Evolutionary conservation across 2,329 filamentous ascomycete genomes (phyloP), one percentile per base, ranked within the genome.

Genomic region (Phialophora verrucosa): DNA sequence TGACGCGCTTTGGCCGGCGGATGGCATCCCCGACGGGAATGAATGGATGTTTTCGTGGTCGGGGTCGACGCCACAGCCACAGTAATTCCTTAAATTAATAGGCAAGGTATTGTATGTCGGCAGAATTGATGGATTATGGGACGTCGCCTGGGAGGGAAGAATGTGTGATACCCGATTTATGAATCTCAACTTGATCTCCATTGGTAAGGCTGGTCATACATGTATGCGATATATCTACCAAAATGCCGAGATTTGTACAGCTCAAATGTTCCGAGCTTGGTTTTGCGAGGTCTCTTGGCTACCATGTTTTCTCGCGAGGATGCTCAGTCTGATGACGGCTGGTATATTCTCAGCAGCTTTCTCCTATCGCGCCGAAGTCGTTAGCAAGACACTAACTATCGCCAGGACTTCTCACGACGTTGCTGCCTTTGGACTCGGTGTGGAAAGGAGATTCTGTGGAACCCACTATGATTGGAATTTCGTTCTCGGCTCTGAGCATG

Each of bases 381-480:
- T 7, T n/a, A 44, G 38, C 38, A 44, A n/a, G 38, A n/a, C 2
- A n/a, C 38, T 44, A n/a, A n/a, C 6, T n/a, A n/a, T 3, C 38
- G 17, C 14, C 14, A 42, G 35, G 14, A 3, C 32, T 12, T 12
- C 32, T 4, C 32, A 12, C 32, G 12, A 35, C 32, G 32, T 25
- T 32, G 47, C 31, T 49, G 47, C 2, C 2, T 25, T 81, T 80
- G 0, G 75, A 80, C 4, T 74, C 84, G 1, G 82, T 83, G 0
- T 84, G 82, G 23, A 25, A 25, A 25, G 23, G 23, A 25, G 23
- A 25, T 25, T 25, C 23, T 25, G 23, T 25, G 82, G 79, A 5
- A 66, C 71, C 1, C 72, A 73, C 1, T 79, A 78, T 67, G 74
- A 83, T 59, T 83, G 81, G 78, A 76, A 75, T 1, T 79, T 78